phyloP scores from a whole-genome alignment of 164 flowering plant genomes.

The Sextonia rubra region DNA sequence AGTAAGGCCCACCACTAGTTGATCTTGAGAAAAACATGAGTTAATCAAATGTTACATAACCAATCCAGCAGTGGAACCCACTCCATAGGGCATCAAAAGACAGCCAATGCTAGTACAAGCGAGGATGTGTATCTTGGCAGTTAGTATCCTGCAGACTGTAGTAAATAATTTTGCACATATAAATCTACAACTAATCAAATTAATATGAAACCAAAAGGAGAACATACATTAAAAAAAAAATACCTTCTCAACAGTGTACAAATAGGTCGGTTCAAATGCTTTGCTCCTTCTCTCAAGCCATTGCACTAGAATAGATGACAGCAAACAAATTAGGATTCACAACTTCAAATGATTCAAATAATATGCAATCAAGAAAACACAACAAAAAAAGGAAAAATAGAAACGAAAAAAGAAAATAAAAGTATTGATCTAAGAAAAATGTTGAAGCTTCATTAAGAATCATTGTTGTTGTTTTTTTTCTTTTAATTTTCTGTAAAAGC shows the following conservation, averaged over 20 bases:
- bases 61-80: no score
- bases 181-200: neutral
- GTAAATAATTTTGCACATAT: neutral
- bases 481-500: no score
- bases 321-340: neutral
- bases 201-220: neutral
- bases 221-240: neutral
- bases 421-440: no score
- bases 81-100: no score
- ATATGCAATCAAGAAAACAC: neutral
- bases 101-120: no score
- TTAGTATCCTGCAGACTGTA: neutral
- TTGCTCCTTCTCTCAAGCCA: constrained; percentile 79
- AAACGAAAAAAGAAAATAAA: no score
- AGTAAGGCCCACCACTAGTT: no score
- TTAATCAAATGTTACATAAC: no score
- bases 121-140: neutral
- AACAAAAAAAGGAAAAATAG: neutral
- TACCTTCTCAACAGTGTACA: constrained; percentile 95
- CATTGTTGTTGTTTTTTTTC: no score
- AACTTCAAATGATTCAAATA: no score
- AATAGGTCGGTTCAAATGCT: constrained; percentile 81
- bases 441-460: no score
- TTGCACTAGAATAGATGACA: constrained; percentile 45
- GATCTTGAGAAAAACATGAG: no score